Percentiles rank a stretch among this genome's conserved stretches.
These are phyloP conservation scores for Pseudonitzschia delicatissima DNA, from an alignment of 108 stramenopile genomes.

Conservation along the genomic window DNA sequence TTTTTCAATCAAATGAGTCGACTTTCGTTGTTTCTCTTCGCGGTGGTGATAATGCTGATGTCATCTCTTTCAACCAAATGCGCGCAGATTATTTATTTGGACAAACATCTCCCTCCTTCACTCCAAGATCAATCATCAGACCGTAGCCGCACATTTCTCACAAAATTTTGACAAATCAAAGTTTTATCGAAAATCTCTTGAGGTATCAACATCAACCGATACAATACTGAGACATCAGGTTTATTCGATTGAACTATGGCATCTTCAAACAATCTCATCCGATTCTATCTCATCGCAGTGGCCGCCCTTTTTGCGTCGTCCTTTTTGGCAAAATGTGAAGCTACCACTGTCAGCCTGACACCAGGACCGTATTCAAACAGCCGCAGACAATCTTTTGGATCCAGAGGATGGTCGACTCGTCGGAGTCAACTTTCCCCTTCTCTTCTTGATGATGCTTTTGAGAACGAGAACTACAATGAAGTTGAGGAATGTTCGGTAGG, in stretches of 20 bases:
- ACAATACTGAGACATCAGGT: neutral
- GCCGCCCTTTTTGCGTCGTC: neutral
- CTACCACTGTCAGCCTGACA: constrained; percentile 4
- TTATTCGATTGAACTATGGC: too few relatives aligned
- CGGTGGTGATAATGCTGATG: too few relatives aligned
- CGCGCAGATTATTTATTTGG: too few relatives aligned
- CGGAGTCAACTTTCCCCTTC: neutral
- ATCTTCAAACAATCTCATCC: neutral
- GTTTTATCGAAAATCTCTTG: neutral
- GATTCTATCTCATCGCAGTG: neutral
- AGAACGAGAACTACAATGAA: neutral
- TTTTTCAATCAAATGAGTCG: too few relatives aligned
- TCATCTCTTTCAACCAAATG: too few relatives aligned
- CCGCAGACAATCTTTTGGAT: neutral
- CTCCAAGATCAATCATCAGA: too few relatives aligned
- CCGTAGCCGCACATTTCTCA: neutral
- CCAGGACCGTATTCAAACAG: neutral
- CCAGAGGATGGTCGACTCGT: neutral
- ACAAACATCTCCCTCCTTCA: too few relatives aligned
- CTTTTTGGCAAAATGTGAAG: neutral
- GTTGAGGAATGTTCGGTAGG: neutral
- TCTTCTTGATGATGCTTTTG: neutral
- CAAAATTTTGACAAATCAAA: neutral
- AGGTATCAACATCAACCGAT: too few relatives aligned
- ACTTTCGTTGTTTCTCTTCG: too few relatives aligned